Percentiles rank a stretch among this genome's conserved stretches.
phyloP scores from a whole-genome alignment of 192 early-diverging fungal genomes.

The Podila horticola region DNA sequence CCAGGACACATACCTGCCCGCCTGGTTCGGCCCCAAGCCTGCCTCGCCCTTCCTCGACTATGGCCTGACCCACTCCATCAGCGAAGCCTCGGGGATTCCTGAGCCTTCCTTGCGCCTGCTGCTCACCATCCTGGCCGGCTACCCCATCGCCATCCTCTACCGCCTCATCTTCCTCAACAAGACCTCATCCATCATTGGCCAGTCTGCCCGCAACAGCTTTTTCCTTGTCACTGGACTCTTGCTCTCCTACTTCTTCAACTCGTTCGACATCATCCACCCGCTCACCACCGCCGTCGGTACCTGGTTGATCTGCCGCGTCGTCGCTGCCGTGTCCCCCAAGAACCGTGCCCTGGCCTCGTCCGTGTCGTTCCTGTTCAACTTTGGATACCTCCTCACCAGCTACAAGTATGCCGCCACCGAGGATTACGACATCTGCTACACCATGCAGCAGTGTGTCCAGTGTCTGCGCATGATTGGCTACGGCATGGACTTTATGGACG shows the following conservation, averaged over 20 bases:
- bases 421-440: constrained; percentile 68
- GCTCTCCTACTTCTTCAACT: constrained; percentile 61
- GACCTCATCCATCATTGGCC: constrained; percentile 45
- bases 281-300: constrained; percentile 55
- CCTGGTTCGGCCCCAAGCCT: constrained; percentile 37
- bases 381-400: constrained; percentile 56
- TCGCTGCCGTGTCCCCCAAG: constrained; percentile 29
- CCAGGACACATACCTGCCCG: constrained; percentile 21
- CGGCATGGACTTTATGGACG: constrained; percentile 69
- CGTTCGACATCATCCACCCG: constrained; percentile 59
- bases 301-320: constrained; percentile 51
- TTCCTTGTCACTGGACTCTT: constrained; percentile 55
- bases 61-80: constrained; percentile 36
- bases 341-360: constrained; percentile 49
- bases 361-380: constrained; percentile 60
- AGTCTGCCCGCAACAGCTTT: constrained; percentile 58
- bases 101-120: constrained; percentile 62
- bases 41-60: constrained; percentile 43
- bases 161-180: constrained; percentile 53
- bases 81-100: constrained; percentile 55
- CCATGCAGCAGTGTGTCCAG: constrained; percentile 72
- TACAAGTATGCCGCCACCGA: constrained; percentile 61
- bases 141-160: constrained; percentile 60
- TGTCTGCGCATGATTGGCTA: constrained; percentile 71
- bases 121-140: constrained; percentile 56